Evolutionary conservation across 345 rosid species (phyloP).

Genomic region (Arabidopsis thaliana): DNA sequence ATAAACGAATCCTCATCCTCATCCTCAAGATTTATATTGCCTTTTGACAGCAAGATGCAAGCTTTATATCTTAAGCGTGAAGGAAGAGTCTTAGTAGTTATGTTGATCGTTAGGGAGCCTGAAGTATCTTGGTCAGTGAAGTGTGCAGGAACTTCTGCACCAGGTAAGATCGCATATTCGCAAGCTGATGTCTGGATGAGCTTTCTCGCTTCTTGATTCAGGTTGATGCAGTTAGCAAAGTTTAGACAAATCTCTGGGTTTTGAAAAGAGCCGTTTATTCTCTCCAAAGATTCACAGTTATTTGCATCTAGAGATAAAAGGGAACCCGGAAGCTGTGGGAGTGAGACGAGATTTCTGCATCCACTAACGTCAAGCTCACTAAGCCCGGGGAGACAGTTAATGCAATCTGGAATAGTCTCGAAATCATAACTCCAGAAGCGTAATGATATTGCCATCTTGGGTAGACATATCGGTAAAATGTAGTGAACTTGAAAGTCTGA

Average conservation of each 20-base stretch:
- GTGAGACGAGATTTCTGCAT: background rate
- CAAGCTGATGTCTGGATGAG: constrained; percentile 22
- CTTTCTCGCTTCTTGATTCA: constrained; percentile 18
- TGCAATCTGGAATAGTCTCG: constrained; percentile 13
- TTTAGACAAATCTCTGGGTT: background rate
- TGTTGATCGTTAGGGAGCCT: constrained; percentile 1
- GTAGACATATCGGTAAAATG: constrained; percentile 20
- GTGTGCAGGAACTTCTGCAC: constrained; percentile 14
- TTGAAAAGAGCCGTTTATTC: background rate
- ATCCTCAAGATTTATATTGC: background rate
- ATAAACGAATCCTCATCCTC: background rate
- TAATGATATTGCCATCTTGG: background rate
- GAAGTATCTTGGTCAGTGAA: constrained; percentile 8
- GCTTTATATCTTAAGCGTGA: background rate
- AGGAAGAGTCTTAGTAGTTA: constrained; percentile 2
- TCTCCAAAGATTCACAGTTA: background rate
- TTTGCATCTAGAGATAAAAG: background rate
- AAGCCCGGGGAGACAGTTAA: background rate
- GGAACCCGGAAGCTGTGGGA: constrained; percentile 14
- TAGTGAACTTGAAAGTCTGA: constrained; percentile 3
- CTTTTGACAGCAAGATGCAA: constrained; percentile 15
- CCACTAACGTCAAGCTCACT: background rate
- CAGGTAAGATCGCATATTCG: constrained; percentile 19
- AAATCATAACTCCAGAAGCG: background rate
- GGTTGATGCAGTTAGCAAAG: constrained; percentile 2